Base-by-base conservation (phyloP, 495 filamentous ascomycete genomes). In the Penicillium egyptiacum region DNA sequence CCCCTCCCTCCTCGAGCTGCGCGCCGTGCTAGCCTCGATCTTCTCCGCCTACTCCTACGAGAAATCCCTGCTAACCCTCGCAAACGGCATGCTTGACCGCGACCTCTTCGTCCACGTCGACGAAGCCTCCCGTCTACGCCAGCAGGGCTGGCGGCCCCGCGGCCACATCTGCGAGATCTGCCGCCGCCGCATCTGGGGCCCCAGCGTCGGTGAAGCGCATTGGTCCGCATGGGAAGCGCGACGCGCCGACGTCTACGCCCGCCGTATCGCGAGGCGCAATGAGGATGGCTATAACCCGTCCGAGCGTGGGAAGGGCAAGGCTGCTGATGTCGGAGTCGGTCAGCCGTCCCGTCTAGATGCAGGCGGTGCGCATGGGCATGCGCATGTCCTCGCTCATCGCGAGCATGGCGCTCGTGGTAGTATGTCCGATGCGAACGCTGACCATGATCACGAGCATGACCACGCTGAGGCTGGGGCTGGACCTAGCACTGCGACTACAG, bases 41-140 rank as follows among this genome's bases (percentile, higher is more conserved):
- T 98, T 98, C 71, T 86, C 93, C 2, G 92, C 95, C 0, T 98
- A 98, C 65, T 85, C 91, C 0, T 96, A 96, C 68, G 95, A 98
- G 69, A 87, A 90, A 63, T 89, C 88, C 4, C 87, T 98, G 12
- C 79, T 98, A 19, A 79, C 83, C 2, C 84, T 98, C 14, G 90
- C 95, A 11, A 93, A 92, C 70, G 82, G 84, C 17, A 83, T 98
- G 57, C 77, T 98, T 1, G 92, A 96, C 56, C 88, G 92, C 59
- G 91, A 96, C 64, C 79, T 96, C 17, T 98, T 96, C 62, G 83
- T 88, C 14, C 87, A 90, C 60, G 92, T 97, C 40, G 81, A 84
- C 37, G 82, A 90, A 56, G 87, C 89, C 12, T 82, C 87, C 12
- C 78, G 80, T 16, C 82, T 92, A 10, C 81, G 93, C n/a, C 87